Evolutionary conservation across 2,329 filamentous ascomycete genomes (phyloP).

Genomic region (Shiraia bambusicola): DNA sequence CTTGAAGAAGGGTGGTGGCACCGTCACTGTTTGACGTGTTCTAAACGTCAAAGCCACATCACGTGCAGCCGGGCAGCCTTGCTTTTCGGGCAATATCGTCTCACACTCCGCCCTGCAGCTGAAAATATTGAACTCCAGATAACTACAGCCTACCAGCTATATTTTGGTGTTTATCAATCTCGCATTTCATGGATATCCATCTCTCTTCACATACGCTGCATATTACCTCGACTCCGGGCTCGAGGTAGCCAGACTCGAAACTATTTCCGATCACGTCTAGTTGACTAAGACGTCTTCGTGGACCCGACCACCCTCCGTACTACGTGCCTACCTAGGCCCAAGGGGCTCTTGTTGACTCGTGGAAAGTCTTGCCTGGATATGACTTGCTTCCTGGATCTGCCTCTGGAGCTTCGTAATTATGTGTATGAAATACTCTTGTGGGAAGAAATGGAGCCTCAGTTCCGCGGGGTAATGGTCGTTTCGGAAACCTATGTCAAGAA

Average conservation of each 20-base stretch:
- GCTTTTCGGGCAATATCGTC: too few relatives aligned
- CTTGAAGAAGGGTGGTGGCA: constrained; percentile 1
- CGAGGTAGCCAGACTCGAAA: background rate
- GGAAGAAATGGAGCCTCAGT: constrained; percentile 23
- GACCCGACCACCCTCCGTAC: constrained; percentile 9
- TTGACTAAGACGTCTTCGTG: constrained; percentile 3
- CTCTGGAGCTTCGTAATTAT: constrained; percentile 31
- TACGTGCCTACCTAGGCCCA: background rate
- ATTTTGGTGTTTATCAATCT: background rate
- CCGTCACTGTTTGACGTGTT: constrained; percentile 6
- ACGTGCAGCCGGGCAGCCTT: constrained; percentile 3
- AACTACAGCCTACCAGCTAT: background rate
- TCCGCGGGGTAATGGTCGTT: constrained; percentile 34
- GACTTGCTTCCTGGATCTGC: constrained; percentile 34
- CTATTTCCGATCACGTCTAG: background rate
- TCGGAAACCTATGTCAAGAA: constrained; percentile 31
- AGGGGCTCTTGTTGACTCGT: constrained; percentile 2
- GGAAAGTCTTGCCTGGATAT: constrained; percentile 9
- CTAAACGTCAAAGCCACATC: constrained; percentile 1
- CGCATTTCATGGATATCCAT: background rate
- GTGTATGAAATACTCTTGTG: constrained; percentile 31
- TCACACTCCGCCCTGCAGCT: background rate
- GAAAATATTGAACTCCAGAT: constrained; percentile 1
- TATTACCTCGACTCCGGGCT: background rate
- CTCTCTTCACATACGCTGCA: background rate